These are phyloP conservation scores for Eimeria necatrix DNA, from an alignment of 169 alveolate species.

Conservation along the genomic window DNA sequence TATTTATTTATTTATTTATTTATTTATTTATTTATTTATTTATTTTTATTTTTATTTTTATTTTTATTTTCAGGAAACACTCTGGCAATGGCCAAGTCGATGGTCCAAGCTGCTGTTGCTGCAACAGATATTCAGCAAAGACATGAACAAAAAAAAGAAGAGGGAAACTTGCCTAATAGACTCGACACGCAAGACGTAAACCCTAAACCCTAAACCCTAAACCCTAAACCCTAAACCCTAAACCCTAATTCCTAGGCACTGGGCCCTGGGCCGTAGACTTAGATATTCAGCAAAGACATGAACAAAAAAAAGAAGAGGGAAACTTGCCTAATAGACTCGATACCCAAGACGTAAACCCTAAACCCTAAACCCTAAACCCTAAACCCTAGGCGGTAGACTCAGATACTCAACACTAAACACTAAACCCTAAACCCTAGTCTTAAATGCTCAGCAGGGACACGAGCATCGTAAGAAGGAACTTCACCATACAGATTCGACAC, in stretches of 20 bases:
- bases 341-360: constrained; percentile 20
- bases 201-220: neutral
- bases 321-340: constrained; percentile 4
- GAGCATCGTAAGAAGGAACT: too few relatives aligned
- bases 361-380: neutral
- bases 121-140: constrained; percentile 61
- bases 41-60: neutral
- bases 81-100: constrained; percentile 45
- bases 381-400: too few relatives aligned
- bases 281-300: constrained; percentile 54
- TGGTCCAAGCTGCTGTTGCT: constrained; percentile 69
- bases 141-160: constrained; percentile 31
- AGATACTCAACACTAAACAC: too few relatives aligned
- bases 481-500: too few relatives aligned
- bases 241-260: neutral
- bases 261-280: too few relatives aligned
- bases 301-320: constrained; percentile 10
- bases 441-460: too few relatives aligned
- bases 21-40: neutral
- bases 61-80: constrained; percentile 2
- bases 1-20: neutral
- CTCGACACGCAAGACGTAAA: constrained; percentile 55
- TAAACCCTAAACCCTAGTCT: too few relatives aligned
- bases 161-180: neutral
- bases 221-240: neutral